Evolutionary conservation across 805 yeast species (phyloP).

Genomic region (Vanderwaltozyma verrucispora): DNA sequence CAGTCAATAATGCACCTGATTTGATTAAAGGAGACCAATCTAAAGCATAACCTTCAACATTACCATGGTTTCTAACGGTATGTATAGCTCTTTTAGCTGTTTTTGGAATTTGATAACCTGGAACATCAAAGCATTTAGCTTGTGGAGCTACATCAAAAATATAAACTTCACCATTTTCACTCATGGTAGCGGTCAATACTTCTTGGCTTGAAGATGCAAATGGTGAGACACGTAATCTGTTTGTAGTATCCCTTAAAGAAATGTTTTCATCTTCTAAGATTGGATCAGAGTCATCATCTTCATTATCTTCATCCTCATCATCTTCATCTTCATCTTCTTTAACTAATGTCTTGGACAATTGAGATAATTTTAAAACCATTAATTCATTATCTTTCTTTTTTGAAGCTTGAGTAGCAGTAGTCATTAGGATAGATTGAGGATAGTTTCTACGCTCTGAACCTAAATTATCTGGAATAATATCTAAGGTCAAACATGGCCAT

Average conservation of each 20-base stretch:
- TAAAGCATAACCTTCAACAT: slow-evolving; percentile 93
- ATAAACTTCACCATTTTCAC: slow-evolving; percentile 82
- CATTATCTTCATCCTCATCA: slow-evolving; percentile 62
- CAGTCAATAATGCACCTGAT: slow-evolving; percentile 76
- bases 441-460: slow-evolving; percentile 84
- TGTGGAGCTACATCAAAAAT: slow-evolving; percentile 78
- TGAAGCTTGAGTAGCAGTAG: slow-evolving; percentile 92
- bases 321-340: slow-evolving; percentile 71
- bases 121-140: slow-evolving; percentile 72
- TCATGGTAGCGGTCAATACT: slow-evolving; percentile 76
- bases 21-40: slow-evolving; percentile 89
- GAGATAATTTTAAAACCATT: slow-evolving; percentile 70
- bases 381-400: slow-evolving; percentile 82
- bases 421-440: slow-evolving; percentile 77
- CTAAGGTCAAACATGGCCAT: slow-evolving; percentile 95
- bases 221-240: slow-evolving; percentile 79
- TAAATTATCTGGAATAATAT: slow-evolving; percentile 72
- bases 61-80: slow-evolving; percentile 77
- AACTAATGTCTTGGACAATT: slow-evolving; percentile 77
- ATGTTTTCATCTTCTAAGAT: slow-evolving; percentile 77
- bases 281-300: slow-evolving; percentile 69
- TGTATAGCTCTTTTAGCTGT: slow-evolving; percentile 68
- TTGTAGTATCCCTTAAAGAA: slow-evolving; percentile 73
- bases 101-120: slow-evolving; percentile 77
- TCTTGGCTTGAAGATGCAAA: slow-evolving; percentile 56